Base-by-base conservation (phyloP, 805 yeast genomes). In the Candida krabiensis region DNA sequence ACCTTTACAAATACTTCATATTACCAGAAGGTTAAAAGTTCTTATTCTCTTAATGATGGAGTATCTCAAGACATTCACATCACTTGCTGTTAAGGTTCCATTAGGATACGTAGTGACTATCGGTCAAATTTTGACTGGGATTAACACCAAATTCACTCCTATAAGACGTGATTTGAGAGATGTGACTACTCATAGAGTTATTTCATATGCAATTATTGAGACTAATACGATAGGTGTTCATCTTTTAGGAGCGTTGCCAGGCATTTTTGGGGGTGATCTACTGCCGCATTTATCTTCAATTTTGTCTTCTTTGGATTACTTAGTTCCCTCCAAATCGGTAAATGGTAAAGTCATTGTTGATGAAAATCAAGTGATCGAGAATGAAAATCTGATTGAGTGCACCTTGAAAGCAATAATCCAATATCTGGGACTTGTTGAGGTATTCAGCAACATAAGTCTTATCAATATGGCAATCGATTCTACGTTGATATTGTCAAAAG, bases 151-250 rank as follows among this genome's bases (percentile, higher is more conserved):
- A 37, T 78, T 76, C 44, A 60, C 80, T 25, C 69, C 79, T 2
- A 69, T 81, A 53, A 76, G 73, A 47, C 68, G 73, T 33, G 87
- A 81, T 44, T 71, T 83, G 41, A 69, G 83, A 43, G 83, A 81
- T 51, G 65, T 63, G 7, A 62, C 67, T 8, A 60, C 80, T 29
- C 75, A 70, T 40, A 56, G 63, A 9, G 54, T 70, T 16, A 67
- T 84, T 13, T 52, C 58, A 12, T 55, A 64, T 2, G 66, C 82
- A 12, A 56, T 80, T 22, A 50, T 61, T 7, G 61, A 64, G 16
- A 58, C 73, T 32, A 82, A 80, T 50, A 48, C 54, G 15, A 51
- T 63, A 28, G 77, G 83, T 31, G 50, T 79, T 12, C 40, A 49
- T 9, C 49, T 80, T 14, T 55, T 82, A 52, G 52, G 59, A 2